Conservation (phyloP, 768 basidiomycete species). For the Wakefieldia striispora region DNA sequence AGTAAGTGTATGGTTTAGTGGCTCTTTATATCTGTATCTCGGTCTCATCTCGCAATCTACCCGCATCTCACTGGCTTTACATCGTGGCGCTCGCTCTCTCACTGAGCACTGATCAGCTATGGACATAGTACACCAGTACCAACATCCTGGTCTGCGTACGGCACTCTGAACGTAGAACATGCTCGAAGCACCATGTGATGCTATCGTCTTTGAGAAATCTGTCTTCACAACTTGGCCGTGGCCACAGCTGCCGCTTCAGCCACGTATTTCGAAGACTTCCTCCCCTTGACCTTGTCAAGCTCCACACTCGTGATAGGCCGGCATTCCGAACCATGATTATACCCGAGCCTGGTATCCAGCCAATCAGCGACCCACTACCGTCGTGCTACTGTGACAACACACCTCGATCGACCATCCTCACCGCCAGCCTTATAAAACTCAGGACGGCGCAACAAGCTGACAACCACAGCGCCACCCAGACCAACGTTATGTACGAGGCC, state of each 20-base stretch:
- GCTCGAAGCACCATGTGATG: no score
- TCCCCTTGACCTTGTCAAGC: constrained; percentile 73
- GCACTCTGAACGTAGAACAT: no score
- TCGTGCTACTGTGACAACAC: no score
- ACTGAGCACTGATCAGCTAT: no score
- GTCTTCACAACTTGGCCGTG: constrained; percentile 36
- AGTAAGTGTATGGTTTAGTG: no score
- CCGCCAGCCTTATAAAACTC: constrained; percentile 68
- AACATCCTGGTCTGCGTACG: no score
- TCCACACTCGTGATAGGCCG: constrained; percentile 57
- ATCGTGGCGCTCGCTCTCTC: no score
- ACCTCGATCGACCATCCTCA: constrained; percentile 63
- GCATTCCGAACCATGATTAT: constrained; percentile 73
- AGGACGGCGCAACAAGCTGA: constrained; percentile 70
- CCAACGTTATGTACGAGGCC: constrained; percentile 82
- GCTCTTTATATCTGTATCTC: no score
- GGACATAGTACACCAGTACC: no score
- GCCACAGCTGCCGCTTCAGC: constrained; percentile 22
- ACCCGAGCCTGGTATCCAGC: constrained; percentile 72
- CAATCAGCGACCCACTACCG: constrained; percentile 69
- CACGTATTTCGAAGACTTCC: constrained; percentile 47
- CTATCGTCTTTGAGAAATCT: no score
- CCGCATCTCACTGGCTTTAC: no score
- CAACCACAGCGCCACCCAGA: constrained; percentile 75
- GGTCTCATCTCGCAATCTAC: no score